phyloP scores from a whole-genome alignment of 139 green algal genomes.

The Chlamydomonas sp. region DNA sequence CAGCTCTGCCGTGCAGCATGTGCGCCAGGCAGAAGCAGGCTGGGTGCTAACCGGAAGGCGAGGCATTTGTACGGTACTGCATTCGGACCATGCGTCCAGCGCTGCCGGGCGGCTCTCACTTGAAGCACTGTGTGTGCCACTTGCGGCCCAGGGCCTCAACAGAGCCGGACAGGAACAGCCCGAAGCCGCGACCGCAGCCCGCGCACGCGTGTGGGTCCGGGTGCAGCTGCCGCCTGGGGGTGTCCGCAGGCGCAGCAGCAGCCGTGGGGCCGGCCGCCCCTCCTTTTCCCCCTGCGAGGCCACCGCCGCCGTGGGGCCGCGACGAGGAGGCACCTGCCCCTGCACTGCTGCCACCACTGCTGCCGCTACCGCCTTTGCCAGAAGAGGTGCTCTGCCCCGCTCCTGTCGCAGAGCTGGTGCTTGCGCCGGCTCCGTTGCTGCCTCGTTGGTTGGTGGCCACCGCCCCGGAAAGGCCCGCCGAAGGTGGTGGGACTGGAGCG shows the following conservation, averaged over 20 bases:
- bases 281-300: too few relatives aligned
- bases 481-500: neutral
- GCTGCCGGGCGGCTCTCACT: conserved; percentile 5
- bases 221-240: conserved; percentile 12
- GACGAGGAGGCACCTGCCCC: neutral
- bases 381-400: neutral
- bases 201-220: conserved; percentile 43
- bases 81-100: neutral
- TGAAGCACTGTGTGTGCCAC: conserved; percentile 65
- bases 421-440: neutral
- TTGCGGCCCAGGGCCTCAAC: conserved; percentile 48
- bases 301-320: too few relatives aligned
- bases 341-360: neutral
- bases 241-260: neutral
- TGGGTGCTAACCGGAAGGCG: neutral
- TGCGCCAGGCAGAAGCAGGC: neutral
- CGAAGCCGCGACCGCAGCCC: conserved; percentile 44
- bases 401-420: conserved; percentile 1
- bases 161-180: conserved; percentile 13
- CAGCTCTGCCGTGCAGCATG: too few relatives aligned
- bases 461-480: neutral
- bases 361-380: neutral
- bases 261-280: neutral
- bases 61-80: neutral
- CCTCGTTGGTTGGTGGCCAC: neutral